Base-by-base conservation (phyloP, 192 early-diverging fungal genomes). In the Podochytrium sp. region DNA sequence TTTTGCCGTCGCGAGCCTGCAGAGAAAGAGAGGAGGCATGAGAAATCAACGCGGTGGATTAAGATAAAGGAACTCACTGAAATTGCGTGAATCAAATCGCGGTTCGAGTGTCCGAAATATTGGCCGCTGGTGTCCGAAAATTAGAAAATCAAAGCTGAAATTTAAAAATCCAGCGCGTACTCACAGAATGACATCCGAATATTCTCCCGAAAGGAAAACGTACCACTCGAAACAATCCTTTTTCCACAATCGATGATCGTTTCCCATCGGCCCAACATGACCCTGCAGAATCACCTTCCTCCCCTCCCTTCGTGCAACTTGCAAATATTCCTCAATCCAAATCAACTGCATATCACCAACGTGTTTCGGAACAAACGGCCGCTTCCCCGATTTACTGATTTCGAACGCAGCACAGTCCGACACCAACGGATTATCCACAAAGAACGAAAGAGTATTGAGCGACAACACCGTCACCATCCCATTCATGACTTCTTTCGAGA, bases 81-180 rank as follows among this genome's bases (percentile, higher is more conserved):
- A n/a, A n/a, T n/a, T n/a, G n/a, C n/a, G n/a, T 74, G 73, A 7
- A 81, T 43, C 39, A 80, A 53, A 65, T 86, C 84, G n/a, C 63
- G 43, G 53, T 86, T 86, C 34, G 82, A 76, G 78, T 86, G 84
- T 2, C 84, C 84, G 65, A 68, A 84, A 55, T 80, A 83, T 40
- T n/a, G n/a, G n/a, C n/a, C n/a, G n/a, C n/a, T n/a, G n/a, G n/a
- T n/a, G n/a, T n/a, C n/a, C n/a, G n/a, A n/a, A n/a, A n/a, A n/a
- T n/a, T n/a, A n/a, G n/a, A n/a, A n/a, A n/a, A n/a, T n/a, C n/a
- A n/a, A n/a, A n/a, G n/a, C n/a, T n/a, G n/a, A n/a, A n/a, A n/a
- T n/a, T n/a, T n/a, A n/a, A n/a, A n/a, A n/a, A n/a, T n/a, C n/a
- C n/a, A n/a, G n/a, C n/a, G n/a, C n/a, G n/a, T n/a, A 72, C 39